Conservation (phyloP, 768 basidiomycete species). For the Plicaturopsis crispa region DNA sequence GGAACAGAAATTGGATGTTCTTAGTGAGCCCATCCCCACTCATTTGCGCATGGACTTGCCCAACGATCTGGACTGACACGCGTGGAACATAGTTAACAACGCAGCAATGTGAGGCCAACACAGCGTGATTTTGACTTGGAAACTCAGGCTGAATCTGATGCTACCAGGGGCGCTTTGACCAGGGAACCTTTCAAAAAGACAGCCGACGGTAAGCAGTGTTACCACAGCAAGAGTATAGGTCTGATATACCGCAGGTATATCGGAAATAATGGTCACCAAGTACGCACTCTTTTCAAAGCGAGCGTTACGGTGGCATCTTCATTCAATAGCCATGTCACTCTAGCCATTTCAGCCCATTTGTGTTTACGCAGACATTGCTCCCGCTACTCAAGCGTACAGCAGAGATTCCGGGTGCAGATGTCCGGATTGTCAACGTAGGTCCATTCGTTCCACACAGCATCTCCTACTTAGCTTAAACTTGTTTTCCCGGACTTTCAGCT, state of each 20-base stretch:
- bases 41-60: neutral
- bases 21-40: constrained; percentile 28
- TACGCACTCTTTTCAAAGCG: neutral
- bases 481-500: neutral
- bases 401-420: constrained; percentile 38
- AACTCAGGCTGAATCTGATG: no score
- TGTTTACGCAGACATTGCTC: constrained; percentile 46
- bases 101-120: constrained; percentile 36
- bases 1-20: constrained; percentile 47
- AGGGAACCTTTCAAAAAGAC: neutral
- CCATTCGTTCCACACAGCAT: neutral
- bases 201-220: neutral
- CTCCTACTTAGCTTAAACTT: no score
- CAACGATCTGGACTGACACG: neutral
- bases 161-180: no score
- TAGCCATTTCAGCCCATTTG: constrained; percentile 48
- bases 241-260: constrained; percentile 24
- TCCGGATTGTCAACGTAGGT: constrained; percentile 49
- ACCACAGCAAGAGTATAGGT: constrained; percentile 1
- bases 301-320: neutral
- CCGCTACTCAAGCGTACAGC: constrained; percentile 47
- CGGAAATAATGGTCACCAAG: constrained; percentile 37
- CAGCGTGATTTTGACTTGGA: no score
- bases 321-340: neutral
- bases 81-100: constrained; percentile 39